Evolutionary conservation across 2,329 filamentous ascomycete species (phyloP).

Genomic region (Macrophomina pseudophaseolina): DNA sequence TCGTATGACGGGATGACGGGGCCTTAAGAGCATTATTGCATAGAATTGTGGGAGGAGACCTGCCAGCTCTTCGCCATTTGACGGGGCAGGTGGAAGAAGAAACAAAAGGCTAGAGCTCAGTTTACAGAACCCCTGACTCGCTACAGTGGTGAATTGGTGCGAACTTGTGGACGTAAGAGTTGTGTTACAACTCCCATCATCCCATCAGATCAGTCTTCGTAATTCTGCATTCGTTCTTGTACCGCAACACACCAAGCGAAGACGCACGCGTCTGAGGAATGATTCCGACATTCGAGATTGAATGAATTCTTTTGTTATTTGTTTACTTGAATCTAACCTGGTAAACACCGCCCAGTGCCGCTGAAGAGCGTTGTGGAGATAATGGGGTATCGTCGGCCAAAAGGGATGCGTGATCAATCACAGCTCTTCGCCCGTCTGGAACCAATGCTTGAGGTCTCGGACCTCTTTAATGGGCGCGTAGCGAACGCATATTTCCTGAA

Average conservation of each 20-base stretch:
- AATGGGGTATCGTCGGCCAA: constrained; percentile 19
- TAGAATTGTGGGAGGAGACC: background rate
- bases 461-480: constrained; percentile 49
- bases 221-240: too few relatives aligned
- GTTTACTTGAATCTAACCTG: background rate
- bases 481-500: constrained; percentile 47
- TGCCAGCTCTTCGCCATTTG: background rate
- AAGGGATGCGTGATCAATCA: background rate
- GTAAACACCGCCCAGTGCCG: constrained; percentile 11
- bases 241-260: too few relatives aligned
- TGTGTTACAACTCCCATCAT: too few relatives aligned
- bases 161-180: too few relatives aligned
- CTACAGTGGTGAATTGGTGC: too few relatives aligned
- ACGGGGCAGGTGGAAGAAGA: too few relatives aligned
- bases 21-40: background rate
- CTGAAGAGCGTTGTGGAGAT: background rate
- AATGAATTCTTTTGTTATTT: background rate
- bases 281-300: background rate
- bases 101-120: too few relatives aligned
- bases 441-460: constrained; percentile 40
- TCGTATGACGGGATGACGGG: too few relatives aligned
- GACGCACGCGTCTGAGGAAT: background rate
- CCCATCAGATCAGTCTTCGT: too few relatives aligned
- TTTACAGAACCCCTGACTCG: too few relatives aligned
- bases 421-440: constrained; percentile 28